Evolutionary conservation across 768 basidiomycete species (phyloP), one percentile per base, ranked within the genome.

Genomic region (Suillus occidentalis): DNA sequence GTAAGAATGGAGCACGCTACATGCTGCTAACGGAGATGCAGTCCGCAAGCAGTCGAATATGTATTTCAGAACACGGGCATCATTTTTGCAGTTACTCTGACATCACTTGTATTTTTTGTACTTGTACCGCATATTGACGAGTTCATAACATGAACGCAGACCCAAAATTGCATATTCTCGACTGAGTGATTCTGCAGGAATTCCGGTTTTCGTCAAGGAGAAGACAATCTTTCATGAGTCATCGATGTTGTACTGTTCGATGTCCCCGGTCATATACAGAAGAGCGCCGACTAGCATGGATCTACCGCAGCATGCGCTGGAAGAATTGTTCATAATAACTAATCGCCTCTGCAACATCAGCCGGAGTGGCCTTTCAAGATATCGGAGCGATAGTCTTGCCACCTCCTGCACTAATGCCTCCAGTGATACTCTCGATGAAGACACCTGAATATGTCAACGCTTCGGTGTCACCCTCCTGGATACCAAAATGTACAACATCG

Each of bases 401-500:
- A 64, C 70, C 63, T 0, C 80, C 79, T 53, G 73, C 59, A 50
- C 79, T 83, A 45, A 85, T 71, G 2, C 82, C 79, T 45, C 65
- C 69, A 18, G 68, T 60, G 7, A 80, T 70, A 31, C 71, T 73
- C 69, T 87, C 83, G 6, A 88, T 81, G 72, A 88, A 88, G 7
- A 87, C 75, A 0, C 87, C 87, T 37, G 86, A 88, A 71, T 85
- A 87, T 7, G 84, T 71, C 31, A 88, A 67, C 1, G 82, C 85
- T 64, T 89, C 87, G 5, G 77, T 79, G 9, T 79, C 80, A 2
- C 83, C 85, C 69, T 88, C 85, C 69, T 89, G 88, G 39, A 85
- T 81, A 12, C 87, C 87, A 67, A 81, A 75, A 70, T 87, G 83
- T 1, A 84, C 83, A 4, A 90, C 85, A 71, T 89, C 84, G 1